Conservation (phyloP, 2,329 filamentous ascomycete species). For the Fusarium siculi region DNA sequence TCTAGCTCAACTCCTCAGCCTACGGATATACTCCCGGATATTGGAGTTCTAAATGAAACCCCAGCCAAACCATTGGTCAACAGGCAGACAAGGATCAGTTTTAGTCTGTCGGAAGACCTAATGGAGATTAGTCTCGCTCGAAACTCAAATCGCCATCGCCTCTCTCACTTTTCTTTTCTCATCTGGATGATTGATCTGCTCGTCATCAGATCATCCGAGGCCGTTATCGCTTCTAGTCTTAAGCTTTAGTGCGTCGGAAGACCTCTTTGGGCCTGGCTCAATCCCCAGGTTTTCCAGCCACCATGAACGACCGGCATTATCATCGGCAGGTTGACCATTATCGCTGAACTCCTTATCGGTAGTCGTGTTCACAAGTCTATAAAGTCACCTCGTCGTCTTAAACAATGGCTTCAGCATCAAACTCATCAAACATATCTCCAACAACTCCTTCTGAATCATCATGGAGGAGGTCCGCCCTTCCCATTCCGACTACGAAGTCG, state of each 20-base stretch:
- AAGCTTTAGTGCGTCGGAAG: rapidly evolving
- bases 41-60: neutral
- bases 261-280: neutral
- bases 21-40: neutral
- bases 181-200: neutral
- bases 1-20: neutral
- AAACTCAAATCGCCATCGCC: neutral
- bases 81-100: neutral
- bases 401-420: neutral
- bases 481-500: neutral
- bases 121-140: neutral
- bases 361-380: neutral
- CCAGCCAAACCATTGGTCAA: neutral
- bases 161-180: neutral
- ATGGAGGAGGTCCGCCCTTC: neutral
- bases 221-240: neutral
- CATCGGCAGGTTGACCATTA: neutral
- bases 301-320: neutral
- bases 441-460: neutral
- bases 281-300: neutral
- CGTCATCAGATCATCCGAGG: neutral
- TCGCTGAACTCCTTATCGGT: neutral
- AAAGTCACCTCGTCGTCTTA: neutral
- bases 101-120: neutral
- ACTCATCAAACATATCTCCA: neutral